A percentile compares a stretch with the other conserved stretches of the same genome.
Evolutionary conservation across 768 basidiomycete genomes (phyloP).

Genomic region (Phallus indusiatus): DNA sequence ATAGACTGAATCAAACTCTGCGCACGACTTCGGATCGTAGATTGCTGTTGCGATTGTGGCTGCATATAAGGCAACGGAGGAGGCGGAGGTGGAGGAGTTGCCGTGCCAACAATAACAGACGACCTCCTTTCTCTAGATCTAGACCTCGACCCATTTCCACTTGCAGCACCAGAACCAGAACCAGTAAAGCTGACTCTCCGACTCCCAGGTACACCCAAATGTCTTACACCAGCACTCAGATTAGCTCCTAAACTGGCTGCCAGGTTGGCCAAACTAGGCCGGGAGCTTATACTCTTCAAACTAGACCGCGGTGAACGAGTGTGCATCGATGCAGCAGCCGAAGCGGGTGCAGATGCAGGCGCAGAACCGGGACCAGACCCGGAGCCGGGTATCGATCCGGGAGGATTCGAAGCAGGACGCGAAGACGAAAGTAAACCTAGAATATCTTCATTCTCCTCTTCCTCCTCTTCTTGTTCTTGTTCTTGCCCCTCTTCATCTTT

Average conservation of each 20-base stretch:
- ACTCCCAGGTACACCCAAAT: not conserved
- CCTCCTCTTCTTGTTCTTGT: not conserved
- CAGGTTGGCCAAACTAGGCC: not conserved
- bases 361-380: too few relatives aligned
- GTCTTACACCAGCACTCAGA: not conserved
- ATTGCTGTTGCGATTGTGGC: slow-evolving; percentile 19
- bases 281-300: not conserved
- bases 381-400: too few relatives aligned
- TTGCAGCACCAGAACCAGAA: not conserved
- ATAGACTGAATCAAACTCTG: slow-evolving; percentile 23
- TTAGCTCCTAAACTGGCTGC: not conserved
- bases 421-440: not conserved
- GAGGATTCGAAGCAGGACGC: not conserved
- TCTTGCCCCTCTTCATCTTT: not conserved
- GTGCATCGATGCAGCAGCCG: not conserved
- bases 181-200: not conserved
- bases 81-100: slow-evolving; percentile 1
- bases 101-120: not conserved
- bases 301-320: not conserved
- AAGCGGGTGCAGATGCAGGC: not conserved
- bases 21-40: slow-evolving; percentile 44
- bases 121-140: not conserved
- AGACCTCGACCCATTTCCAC: not conserved
- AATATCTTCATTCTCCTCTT: not conserved
- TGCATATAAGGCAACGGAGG: slow-evolving; percentile 15